Evolutionary conservation across 495 filamentous ascomycete genomes (phyloP).

Genomic region (Hypomontagnella monticulosa): DNA sequence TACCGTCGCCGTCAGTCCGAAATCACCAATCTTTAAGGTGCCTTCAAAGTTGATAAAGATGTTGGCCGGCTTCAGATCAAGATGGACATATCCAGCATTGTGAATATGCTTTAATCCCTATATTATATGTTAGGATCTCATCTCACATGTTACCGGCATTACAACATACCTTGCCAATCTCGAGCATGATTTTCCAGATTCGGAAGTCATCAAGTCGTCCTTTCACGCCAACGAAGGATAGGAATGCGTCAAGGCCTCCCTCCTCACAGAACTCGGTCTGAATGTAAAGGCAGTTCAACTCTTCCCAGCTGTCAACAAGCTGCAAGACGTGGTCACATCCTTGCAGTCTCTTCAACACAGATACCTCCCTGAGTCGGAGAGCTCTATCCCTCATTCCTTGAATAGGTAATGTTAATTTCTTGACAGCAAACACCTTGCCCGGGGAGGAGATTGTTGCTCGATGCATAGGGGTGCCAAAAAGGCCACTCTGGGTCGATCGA

Average conservation of each 20-base stretch:
- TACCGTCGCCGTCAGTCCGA: conserved; percentile 87
- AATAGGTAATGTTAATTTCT: conserved; percentile 86
- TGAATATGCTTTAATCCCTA: conserved; percentile 91
- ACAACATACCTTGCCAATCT: conserved; percentile 75
- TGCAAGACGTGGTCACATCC: conserved; percentile 84
- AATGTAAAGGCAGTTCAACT: conserved; percentile 83
- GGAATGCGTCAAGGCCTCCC: conserved; percentile 85
- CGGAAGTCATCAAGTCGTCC: conserved; percentile 94
- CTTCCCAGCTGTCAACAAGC: conserved; percentile 86
- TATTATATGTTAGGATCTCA: conserved; percentile 3
- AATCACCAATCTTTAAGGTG: conserved; percentile 92
- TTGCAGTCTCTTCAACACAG: conserved; percentile 74
- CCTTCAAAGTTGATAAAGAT: conserved; percentile 91
- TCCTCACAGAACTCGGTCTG: conserved; percentile 97
- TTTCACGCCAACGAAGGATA: conserved; percentile 78
- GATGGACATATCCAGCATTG: conserved; percentile 85
- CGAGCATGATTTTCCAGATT: conserved; percentile 96
- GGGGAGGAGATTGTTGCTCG: conserved; percentile 52
- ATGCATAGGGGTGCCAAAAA: conserved; percentile 45
- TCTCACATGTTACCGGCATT: neutral
- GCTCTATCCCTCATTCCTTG: conserved; percentile 77
- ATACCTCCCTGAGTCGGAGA: conserved; percentile 81
- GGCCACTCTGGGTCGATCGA: conserved; percentile 39
- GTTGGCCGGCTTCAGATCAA: conserved; percentile 96
- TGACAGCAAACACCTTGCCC: conserved; percentile 83